phyloP scores from a whole-genome alignment of 2,329 filamentous ascomycete species.

The Xylaria sp. region DNA sequence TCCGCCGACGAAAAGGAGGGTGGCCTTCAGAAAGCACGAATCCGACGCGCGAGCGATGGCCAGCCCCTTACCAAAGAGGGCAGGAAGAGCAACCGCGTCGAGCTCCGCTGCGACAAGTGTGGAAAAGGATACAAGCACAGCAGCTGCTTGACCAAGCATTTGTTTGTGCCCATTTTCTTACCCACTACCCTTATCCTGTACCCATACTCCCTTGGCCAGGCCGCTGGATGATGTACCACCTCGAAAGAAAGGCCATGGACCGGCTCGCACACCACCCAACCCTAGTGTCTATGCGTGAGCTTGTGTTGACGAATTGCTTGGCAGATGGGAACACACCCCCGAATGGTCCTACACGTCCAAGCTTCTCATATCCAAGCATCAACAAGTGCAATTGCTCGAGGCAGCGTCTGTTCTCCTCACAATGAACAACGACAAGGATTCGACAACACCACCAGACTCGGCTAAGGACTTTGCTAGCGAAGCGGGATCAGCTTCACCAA shows the following conservation, averaged over 20 bases:
- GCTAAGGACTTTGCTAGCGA: conserved; percentile 79
- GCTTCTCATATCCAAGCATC: conserved; percentile 97
- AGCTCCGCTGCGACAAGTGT: conserved; percentile 96
- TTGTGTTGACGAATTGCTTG: conserved; percentile 53
- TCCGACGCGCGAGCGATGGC: conserved; percentile 82
- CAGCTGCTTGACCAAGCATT: conserved; percentile 99
- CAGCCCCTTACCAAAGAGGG: conserved; percentile 84
- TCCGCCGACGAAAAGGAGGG: conserved; percentile 65
- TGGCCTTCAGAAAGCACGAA: conserved; percentile 60
- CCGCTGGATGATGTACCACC: conserved; percentile 42
- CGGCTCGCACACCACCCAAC: conserved; percentile 43
- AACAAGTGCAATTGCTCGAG: conserved; percentile 97
- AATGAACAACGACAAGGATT: conserved; percentile 73
- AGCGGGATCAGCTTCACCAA: conserved; percentile 82
- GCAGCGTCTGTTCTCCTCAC: conserved; percentile 94
- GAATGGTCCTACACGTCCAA: conserved; percentile 98
- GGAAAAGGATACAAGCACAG: conserved; percentile 99
- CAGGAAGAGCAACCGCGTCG: conserved; percentile 79
- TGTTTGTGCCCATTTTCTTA: conserved; percentile 83
- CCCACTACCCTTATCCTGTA: conserved; percentile 53
- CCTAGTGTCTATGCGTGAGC: conserved; percentile 47
- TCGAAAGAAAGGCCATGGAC: conserved; percentile 47
- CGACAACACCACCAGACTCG: conserved; percentile 71
- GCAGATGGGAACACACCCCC: conserved; percentile 98
- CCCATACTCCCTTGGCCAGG: conserved; percentile 47